These are phyloP conservation scores for Lunularia cruciata DNA, from an alignment of 225 moss, liverwort and hornwort genomes.

Conservation along the genomic window DNA sequence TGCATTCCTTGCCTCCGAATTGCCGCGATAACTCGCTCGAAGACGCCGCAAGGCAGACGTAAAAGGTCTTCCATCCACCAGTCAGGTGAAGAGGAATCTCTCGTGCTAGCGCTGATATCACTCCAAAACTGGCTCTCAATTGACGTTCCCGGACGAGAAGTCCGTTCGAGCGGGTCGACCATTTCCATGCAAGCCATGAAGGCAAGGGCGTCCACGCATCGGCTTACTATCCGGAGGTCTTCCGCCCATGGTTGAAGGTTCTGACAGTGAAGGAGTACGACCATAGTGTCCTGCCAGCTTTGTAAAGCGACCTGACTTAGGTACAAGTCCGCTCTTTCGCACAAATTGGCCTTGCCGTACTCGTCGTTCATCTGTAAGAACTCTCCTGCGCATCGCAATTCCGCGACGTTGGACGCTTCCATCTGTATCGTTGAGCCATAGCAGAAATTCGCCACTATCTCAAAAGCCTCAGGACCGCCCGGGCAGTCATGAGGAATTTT, in stretches of 20 bases:
- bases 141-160: constrained; percentile 37
- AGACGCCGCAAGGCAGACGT: constrained; percentile 60
- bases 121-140: constrained; percentile 70
- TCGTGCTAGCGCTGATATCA: constrained; percentile 41
- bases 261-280: constrained; percentile 69
- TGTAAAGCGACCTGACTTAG: constrained; percentile 70
- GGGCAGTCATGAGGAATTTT: constrained; percentile 55
- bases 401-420: constrained; percentile 79
- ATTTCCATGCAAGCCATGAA: constrained; percentile 75
- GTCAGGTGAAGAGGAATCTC: constrained; percentile 29
- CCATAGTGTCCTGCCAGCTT: constrained; percentile 82
- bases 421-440: constrained; percentile 71
- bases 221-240: constrained; percentile 55
- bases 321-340: constrained; percentile 74
- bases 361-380: constrained; percentile 78
- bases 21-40: constrained; percentile 58
- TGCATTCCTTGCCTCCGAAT: constrained; percentile 75
- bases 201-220: constrained; percentile 71
- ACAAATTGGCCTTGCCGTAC: constrained; percentile 65
- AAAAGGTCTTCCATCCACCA: constrained; percentile 91
- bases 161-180: constrained; percentile 58
- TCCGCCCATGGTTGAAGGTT: constrained; percentile 56
- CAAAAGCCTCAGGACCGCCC: constrained; percentile 57
- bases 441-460: constrained; percentile 72
- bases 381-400: constrained; percentile 55